These are phyloP conservation scores for Pseudogymnoascus sp. DNA, from an alignment of 2,329 filamentous ascomycete genomes.

Conservation along the genomic window DNA sequence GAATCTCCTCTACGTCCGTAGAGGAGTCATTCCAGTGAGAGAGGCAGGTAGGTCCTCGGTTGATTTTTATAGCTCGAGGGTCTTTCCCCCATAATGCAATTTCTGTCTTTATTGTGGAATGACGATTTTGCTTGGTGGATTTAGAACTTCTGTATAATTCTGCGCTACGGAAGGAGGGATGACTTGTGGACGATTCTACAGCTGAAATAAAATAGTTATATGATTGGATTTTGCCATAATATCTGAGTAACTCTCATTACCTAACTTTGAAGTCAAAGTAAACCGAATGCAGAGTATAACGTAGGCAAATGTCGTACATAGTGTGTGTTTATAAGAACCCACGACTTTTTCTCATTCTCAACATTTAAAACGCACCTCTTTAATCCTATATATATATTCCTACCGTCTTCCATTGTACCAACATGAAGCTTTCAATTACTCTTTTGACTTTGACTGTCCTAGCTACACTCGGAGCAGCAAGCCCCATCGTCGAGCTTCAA, in stretches of 20 bases:
- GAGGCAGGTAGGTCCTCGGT: no score
- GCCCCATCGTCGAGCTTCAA: not conserved
- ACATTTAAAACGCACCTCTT: not conserved
- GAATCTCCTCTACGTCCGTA: no score
- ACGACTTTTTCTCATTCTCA: not conserved
- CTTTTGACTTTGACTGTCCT: not conserved
- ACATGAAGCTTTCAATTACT: not conserved
- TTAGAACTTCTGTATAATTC: not conserved
- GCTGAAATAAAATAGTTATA: not conserved
- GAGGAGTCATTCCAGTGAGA: no score
- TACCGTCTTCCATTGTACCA: not conserved
- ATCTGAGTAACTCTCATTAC: not conserved
- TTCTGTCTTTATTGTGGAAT: not conserved
- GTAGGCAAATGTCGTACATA: not conserved
- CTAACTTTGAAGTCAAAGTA: not conserved
- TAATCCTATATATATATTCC: not conserved
- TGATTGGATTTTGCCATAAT: not conserved
- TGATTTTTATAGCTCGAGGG: no score
- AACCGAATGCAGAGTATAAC: not conserved
- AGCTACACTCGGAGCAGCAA: not conserved
- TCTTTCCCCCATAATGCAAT: no score
- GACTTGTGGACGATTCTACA: not conserved
- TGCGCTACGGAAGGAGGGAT: not conserved
- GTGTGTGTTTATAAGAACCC: not conserved
- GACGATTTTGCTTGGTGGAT: not conserved